phyloP scores from a whole-genome alignment of 257 asterid genomes.

The Knoxia roxburghii region DNA sequence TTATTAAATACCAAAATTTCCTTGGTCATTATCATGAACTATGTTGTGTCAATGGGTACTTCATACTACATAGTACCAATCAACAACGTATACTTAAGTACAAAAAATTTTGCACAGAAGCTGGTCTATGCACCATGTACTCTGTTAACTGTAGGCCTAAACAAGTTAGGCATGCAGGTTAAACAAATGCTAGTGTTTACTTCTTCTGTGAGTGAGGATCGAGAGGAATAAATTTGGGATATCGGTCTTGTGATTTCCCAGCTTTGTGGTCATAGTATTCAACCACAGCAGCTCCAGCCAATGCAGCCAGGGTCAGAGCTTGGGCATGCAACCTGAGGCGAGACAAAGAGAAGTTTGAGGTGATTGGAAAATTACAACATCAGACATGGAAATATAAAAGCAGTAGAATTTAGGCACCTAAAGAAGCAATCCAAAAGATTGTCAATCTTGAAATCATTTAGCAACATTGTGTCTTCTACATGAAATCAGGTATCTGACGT shows the following conservation, averaged over 20 bases:
- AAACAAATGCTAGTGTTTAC: neutral
- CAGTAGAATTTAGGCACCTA: neutral
- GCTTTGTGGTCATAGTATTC: conserved; percentile 77
- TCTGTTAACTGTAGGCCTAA: neutral
- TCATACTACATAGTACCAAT: neutral
- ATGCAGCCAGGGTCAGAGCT: conserved; percentile 84
- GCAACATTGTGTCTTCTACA: neutral
- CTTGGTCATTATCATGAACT: neutral
- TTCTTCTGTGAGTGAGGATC: conserved; percentile 17
- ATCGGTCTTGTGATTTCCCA: conserved; percentile 63
- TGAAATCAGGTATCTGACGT: no score
- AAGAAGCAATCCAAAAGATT: neutral
- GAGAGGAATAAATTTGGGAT: conserved; percentile 49
- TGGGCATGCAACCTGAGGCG: conserved; percentile 80
- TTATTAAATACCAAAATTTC: neutral
- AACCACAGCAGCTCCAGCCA: conserved; percentile 73
- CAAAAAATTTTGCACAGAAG: neutral
- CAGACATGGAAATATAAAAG: neutral
- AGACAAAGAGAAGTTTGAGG: neutral
- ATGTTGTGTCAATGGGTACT: neutral
- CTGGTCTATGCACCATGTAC: neutral
- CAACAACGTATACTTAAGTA: no score
- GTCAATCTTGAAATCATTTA: neutral
- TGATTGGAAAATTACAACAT: neutral
- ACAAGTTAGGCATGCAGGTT: neutral